Conservation (phyloP, 2,329 filamentous ascomycete species). For the Alternaria dauci region DNA sequence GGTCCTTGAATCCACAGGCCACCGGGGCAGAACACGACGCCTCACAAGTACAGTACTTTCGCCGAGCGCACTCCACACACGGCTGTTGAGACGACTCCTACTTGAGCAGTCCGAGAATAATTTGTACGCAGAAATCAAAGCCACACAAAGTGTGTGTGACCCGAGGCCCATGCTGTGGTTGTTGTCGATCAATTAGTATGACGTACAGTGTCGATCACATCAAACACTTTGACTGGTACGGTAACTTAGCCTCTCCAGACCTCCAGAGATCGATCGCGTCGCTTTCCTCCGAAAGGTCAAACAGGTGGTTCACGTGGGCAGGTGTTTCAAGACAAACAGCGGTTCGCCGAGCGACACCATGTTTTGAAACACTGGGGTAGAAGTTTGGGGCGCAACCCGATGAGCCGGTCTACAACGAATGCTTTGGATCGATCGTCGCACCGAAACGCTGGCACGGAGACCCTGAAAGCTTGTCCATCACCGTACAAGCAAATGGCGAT, state of each 20-base stretch:
- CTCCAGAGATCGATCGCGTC: background rate
- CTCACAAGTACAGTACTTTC: background rate
- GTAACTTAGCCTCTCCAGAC: conserved; percentile 1
- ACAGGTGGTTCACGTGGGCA: background rate
- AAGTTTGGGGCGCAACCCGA: background rate
- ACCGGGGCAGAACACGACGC: background rate
- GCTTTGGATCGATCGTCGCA: background rate
- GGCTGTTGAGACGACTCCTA: background rate
- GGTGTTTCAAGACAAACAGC: conserved; percentile 1
- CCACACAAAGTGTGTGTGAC: background rate
- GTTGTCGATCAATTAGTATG: background rate
- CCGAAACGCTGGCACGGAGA: background rate
- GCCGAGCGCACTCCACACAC: background rate
- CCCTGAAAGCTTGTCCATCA: background rate
- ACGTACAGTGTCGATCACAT: background rate
- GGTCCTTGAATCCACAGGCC: background rate
- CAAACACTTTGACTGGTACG: background rate
- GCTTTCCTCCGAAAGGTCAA: background rate
- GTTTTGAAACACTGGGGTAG: conserved; percentile 17
- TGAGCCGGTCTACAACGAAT: background rate
- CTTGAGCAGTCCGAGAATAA: background rate
- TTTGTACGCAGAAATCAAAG: background rate
- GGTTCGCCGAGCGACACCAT: background rate
- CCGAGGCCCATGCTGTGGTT: background rate
- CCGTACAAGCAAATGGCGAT: background rate